These are phyloP conservation scores for Annona cherimola DNA, from an alignment of 164 flowering plant species.

Conservation along the genomic window DNA sequence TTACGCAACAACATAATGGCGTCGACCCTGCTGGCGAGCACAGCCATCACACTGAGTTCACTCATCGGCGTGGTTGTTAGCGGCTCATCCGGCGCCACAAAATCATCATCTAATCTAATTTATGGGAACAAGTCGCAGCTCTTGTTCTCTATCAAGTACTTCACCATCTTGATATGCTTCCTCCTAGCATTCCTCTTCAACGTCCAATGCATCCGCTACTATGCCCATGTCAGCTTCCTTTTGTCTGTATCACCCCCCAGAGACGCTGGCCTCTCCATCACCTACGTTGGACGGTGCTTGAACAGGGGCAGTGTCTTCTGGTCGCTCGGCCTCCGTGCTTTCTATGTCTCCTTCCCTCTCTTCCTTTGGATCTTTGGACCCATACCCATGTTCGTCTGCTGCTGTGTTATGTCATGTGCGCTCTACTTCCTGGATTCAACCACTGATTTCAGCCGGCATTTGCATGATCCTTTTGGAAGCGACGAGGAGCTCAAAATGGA, in stretches of 20 bases:
- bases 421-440: conserved; percentile 78
- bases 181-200: conserved; percentile 73
- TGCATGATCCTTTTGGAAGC: not conserved
- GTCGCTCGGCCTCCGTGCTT: conserved; percentile 79
- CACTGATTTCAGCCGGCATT: conserved; percentile 31
- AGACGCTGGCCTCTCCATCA: conserved; percentile 32
- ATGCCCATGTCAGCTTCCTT: conserved; percentile 76
- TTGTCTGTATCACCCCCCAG: conserved; percentile 39
- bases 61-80: conserved; percentile 64
- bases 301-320: conserved; percentile 68
- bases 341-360: conserved; percentile 38
- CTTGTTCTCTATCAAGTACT: conserved; percentile 50
- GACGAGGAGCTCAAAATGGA: conserved; percentile 13
- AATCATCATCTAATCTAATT: conserved; percentile 26
- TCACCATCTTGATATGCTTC: conserved; percentile 61
- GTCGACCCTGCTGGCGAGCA: conserved; percentile 69
- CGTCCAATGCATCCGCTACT: conserved; percentile 77
- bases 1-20: conserved; percentile 90
- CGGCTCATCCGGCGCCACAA: conserved; percentile 24
- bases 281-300: conserved; percentile 50
- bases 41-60: conserved; percentile 78
- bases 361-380: conserved; percentile 33
- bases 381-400: conserved; percentile 45
- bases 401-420: conserved; percentile 38
- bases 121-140: conserved; percentile 45